Evolutionary conservation across 2,329 filamentous ascomycete genomes (phyloP).

Genomic region (Talaromyces sp.): DNA sequence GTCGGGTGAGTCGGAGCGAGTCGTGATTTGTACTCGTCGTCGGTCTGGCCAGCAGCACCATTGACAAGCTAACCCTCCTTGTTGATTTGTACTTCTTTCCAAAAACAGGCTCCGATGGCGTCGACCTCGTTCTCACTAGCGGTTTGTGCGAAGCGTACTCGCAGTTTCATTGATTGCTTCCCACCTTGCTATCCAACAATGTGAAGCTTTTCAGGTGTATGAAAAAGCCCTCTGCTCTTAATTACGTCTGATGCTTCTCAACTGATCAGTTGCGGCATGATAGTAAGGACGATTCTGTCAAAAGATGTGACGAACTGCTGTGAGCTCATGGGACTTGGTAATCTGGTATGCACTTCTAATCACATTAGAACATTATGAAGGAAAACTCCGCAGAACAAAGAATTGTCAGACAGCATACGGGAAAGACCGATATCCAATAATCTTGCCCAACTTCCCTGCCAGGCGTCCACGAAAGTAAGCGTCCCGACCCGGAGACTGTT

Average conservation of each 20-base stretch:
- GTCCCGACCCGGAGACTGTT: not conserved
- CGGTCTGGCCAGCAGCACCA: not conserved
- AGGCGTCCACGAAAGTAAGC: conserved; percentile 15
- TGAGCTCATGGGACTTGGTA: not conserved
- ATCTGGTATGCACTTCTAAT: not conserved
- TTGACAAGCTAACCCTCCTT: not conserved
- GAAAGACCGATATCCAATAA: not conserved
- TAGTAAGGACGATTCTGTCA: not conserved
- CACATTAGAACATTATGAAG: not conserved
- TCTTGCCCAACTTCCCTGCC: conserved; percentile 18
- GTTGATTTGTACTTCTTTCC: not conserved
- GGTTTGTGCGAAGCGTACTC: not conserved
- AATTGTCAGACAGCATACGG: not conserved
- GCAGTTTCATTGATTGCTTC: not conserved
- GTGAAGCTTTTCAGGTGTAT: not conserved
- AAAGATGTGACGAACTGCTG: not conserved
- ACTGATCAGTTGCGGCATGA: not conserved
- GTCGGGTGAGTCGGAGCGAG: not conserved
- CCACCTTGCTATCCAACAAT: not conserved
- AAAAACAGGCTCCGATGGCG: not conserved
- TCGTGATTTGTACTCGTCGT: not conserved
- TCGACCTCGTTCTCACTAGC: not conserved
- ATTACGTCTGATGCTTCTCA: not conserved
- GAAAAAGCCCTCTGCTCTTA: too few species aligned
- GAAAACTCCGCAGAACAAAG: not conserved